Base-by-base conservation (phyloP, 768 basidiomycete species). In the Cyclocybe aegerita region DNA sequence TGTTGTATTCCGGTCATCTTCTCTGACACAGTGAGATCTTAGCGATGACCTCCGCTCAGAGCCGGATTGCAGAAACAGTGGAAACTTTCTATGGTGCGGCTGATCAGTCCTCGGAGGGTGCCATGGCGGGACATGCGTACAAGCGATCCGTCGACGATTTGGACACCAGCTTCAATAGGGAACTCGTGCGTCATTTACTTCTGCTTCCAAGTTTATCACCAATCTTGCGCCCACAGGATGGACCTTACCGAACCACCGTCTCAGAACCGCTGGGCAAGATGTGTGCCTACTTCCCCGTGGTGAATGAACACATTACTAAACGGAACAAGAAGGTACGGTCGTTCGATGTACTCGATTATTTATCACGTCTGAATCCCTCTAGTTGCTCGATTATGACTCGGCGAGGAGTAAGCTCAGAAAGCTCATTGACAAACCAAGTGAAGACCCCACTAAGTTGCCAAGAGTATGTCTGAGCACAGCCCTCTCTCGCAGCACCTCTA, bases 41-140 rank as follows among this genome's bases (percentile, higher is more conserved):
- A 97, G 95, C 89, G 15, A 97, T 98, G 96, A 88, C 93, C 10
- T 75, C 87, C 15, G 85, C 96, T n/a, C 95, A 98, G 68, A 82
- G 86, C 14, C 85, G 91, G 49, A 82, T 98, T 61, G 94, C 94
- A 9, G 94, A 97, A 48, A 96, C 95, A 29, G 80, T 99, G 65
- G 90, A 95, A 67, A 76, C 83, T 6, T 98, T 99, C 75, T 99
- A 98, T 67, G 79, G 83, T 52, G 81, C 93, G 40, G 82, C 90
- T 10, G 93, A 93, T 76, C 80, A 81, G 52, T 72, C 82, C 31
- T 92, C 90, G 8, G 92, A 94, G 56, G 90, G 93, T 39, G 97
- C 96, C 7, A 97, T 98, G 93, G 90, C 95, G 0, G 90, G 92
- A 1, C 92, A 98, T 60, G 90, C 97, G 1, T 99, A 98, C 77